A percentile compares a stretch with the other conserved stretches of the same genome.
These are phyloP conservation scores for Aspergillus sp. DNA, from an alignment of 2,329 filamentous ascomycete genomes.

Conservation along the genomic window DNA sequence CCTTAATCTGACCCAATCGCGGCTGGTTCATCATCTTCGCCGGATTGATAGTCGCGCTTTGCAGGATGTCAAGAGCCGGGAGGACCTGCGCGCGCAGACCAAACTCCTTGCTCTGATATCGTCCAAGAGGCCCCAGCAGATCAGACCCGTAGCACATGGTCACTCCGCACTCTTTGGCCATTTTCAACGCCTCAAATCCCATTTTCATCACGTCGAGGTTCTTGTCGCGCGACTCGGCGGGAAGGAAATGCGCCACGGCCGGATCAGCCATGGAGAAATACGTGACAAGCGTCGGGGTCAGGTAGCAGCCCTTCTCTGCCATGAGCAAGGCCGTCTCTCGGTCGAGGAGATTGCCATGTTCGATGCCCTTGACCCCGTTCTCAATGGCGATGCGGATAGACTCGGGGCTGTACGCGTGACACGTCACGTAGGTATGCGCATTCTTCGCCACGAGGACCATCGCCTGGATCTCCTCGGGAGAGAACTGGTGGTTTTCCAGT, in stretches of 20 bases:
- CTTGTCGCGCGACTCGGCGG: slow-evolving; percentile 36
- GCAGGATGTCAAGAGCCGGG: slow-evolving; percentile 42
- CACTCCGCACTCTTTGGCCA: slow-evolving; percentile 51
- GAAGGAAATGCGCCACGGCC: slow-evolving; percentile 9
- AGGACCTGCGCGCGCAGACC: slow-evolving; percentile 43
- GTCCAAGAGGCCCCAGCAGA: slow-evolving; percentile 48
- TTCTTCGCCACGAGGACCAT: slow-evolving; percentile 50
- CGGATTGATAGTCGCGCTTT: slow-evolving; percentile 51
- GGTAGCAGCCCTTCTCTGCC: slow-evolving; percentile 44
- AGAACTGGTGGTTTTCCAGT: slow-evolving; percentile 55
- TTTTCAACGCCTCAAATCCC: slow-evolving; percentile 46
- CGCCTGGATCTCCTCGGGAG: slow-evolving; percentile 53
- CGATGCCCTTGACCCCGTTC: slow-evolving; percentile 55
- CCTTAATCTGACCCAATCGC: slow-evolving; percentile 50
- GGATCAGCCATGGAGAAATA: slow-evolving; percentile 49
- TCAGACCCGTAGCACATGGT: slow-evolving; percentile 57
- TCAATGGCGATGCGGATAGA: slow-evolving; percentile 55
- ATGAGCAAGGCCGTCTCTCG: slow-evolving; percentile 47
- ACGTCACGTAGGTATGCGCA: slow-evolving; percentile 53
- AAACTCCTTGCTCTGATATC: slow-evolving; percentile 50
- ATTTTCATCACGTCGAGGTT: slow-evolving; percentile 48
- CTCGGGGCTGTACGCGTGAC: slow-evolving; percentile 55
- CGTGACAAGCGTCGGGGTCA: slow-evolving; percentile 55
- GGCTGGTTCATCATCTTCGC: slow-evolving; percentile 48
- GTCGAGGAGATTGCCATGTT: slow-evolving; percentile 49